A percentile compares a stretch with the other conserved stretches of the same genome.
Evolutionary conservation across 2,329 filamentous ascomycete species (phyloP).

Genomic region (Epicoccum sorghinum): DNA sequence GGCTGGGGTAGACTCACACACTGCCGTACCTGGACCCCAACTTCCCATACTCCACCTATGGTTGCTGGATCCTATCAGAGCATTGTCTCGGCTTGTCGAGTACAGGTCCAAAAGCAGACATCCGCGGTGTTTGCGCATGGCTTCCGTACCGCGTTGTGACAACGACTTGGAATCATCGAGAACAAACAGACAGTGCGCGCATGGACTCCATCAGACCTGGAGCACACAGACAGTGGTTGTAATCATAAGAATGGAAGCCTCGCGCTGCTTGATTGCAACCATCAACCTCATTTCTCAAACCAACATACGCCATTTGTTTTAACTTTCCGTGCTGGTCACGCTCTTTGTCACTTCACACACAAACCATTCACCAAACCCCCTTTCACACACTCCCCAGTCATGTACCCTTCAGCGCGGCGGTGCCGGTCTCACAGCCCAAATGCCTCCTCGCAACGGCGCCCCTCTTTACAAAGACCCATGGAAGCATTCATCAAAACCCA

Average conservation of each 20-base stretch:
- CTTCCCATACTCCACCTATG: too few relatives aligned
- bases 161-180: neutral
- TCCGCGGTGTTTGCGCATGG: constrained; percentile 4
- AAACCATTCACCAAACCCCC: constrained; percentile 11
- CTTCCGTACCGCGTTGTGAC: neutral
- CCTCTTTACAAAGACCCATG: constrained; percentile 20
- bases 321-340: neutral
- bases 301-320: neutral
- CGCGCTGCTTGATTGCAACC: neutral
- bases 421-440: neutral
- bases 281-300: too few relatives aligned
- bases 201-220: neutral
- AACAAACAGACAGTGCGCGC: neutral
- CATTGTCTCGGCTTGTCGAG: neutral
- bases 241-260: neutral
- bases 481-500: constrained; percentile 33
- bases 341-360: constrained; percentile 7
- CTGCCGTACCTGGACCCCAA: too few relatives aligned
- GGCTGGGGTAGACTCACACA: too few relatives aligned
- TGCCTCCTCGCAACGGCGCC: neutral
- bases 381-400: neutral
- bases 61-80: too few relatives aligned
- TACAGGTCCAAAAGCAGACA: neutral
- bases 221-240: neutral
- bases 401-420: neutral